Evolutionary conservation across 139 green algal species (phyloP), one percentile per base, ranked within the genome.

Genomic region (Spirogloea muscicola): DNA sequence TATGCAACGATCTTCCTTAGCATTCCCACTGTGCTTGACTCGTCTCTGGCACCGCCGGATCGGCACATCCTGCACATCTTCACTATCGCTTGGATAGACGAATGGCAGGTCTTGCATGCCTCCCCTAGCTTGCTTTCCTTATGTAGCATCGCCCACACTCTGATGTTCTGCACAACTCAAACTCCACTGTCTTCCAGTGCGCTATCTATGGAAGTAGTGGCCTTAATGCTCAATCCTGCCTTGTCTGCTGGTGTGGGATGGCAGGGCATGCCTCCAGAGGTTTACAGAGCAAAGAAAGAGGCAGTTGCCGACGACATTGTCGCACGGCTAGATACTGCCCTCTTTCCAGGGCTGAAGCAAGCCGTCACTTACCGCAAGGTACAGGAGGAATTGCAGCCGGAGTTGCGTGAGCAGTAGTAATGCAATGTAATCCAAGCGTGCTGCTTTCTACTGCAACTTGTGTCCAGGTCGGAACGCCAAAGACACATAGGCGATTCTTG

Each of bases 1-100:
- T 81, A 85, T 9, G 93, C 91, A 29, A 96, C 90, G 4, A 81
- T 98, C 16, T 98, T 98, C 83, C 88, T 98, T 31, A 94, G 87
- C 46, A 92, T 98, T 68, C 93, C 93, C 40, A 91, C 93, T n/a
- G 59, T 51, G 42, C 84, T 97, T 41, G 92, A 97, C 84, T 83
- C 90, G 13, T 88, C 76, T 1, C 63, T 97, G 40, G 91, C 86
- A 10, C 92, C 92, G 0, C 40, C 77, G 2, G 90, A 89, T 0
- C 84, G 80, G 5, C 92, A 97, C 84, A 87, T 93, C 41, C 85
- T 97, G 38, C 92, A 97, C 79, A 87, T 87, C 68, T 97, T 97
- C 84, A 93, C 91, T 0, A 91, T 89, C 25, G 90, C 96, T 65
- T 97, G 89, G 88, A 89, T 96, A 0, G 91, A 97, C 57, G 79